Base-by-base conservation (phyloP, 805 yeast species). In the Nakazawaea peltata region DNA sequence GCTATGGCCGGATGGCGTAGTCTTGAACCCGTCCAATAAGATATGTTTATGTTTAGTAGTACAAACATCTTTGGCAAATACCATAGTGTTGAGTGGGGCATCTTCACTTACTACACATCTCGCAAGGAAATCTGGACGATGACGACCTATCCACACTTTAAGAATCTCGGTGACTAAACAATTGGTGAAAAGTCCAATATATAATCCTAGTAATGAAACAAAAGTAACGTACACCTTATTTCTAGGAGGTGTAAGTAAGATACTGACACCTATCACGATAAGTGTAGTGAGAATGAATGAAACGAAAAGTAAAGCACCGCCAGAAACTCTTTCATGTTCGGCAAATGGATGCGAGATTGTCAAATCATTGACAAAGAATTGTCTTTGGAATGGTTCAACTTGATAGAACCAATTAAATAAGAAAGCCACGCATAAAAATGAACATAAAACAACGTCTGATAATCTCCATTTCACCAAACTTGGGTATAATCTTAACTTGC, bases 111-210 rank as follows among this genome's bases (percentile, higher is more conserved):
- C 96, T 15, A 67, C 51, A 55, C 97, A 90, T 46, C 97, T 69
- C 5, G 87, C 84, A 34, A 90, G 57, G 52, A 88, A 84, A 57
- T 90, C 98, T 0, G 98, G 98, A 41, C 98, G 67, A 42, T 81
- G 84, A 51, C 96, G 71, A 4, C 96, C 97, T 37, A 90, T 74
- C 75, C 83, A 76, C 50, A 81, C 77, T 60, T 90, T 90, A 41
- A 85, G 53, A 12, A 78, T 61, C 49, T 85, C 85, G 3, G 95
- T 84, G 34, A 81, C 49, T 19, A 80, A 61, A 28, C 75, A 66
- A 19, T 83, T 74, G 11, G 77, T 57, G 14, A 74, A 65, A 38
- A 81, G 61, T 0, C 87, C 66, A 1, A 84, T 56, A 8, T 62
- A 53, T 18, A 84, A 63, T 1, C 95, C 95, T 17, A 88, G 44